Evolutionary conservation across 441 rosid species (phyloP).

Genomic region (Gossypium gossypioides): DNA sequence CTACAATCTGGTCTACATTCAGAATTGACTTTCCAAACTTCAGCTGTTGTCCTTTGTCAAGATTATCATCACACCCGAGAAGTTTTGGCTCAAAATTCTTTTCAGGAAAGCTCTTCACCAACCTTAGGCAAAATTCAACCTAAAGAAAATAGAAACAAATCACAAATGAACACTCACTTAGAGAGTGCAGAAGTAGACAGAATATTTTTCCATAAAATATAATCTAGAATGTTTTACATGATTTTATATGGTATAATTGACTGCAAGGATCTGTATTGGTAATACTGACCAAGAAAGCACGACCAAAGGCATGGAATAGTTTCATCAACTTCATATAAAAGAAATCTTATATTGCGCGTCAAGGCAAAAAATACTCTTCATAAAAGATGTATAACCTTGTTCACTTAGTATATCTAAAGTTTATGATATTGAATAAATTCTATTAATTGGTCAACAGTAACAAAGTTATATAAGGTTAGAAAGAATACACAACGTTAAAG

Average conservation of each 20-base stretch:
- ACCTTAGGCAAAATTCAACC: conserved; percentile 69
- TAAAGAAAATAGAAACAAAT: conserved; percentile 30
- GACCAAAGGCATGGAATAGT: background rate
- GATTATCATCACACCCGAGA: conserved; percentile 28
- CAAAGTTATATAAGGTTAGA: background rate
- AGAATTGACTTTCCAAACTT: conserved; percentile 63
- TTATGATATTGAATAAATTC: background rate
- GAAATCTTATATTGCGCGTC: background rate
- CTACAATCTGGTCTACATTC: conserved; percentile 61
- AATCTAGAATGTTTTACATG: background rate
- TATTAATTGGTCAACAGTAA: background rate
- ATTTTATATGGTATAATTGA: background rate
- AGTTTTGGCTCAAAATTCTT: conserved; percentile 35
- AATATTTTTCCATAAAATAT: background rate
- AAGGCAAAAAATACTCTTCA: background rate
- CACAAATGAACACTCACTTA: conserved; percentile 6
- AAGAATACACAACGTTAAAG: background rate
- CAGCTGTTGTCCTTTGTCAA: conserved; percentile 32
- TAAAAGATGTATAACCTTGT: background rate
- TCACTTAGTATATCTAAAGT: background rate
- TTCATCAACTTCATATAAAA: background rate
- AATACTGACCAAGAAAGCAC: background rate
- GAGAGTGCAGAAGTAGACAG: background rate
- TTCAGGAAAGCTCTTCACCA: conserved; percentile 42
- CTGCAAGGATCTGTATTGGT: background rate